Evolutionary conservation across 371 early-diverging fungal genomes (phyloP).

Genomic region (Apophysomyces sp.): DNA sequence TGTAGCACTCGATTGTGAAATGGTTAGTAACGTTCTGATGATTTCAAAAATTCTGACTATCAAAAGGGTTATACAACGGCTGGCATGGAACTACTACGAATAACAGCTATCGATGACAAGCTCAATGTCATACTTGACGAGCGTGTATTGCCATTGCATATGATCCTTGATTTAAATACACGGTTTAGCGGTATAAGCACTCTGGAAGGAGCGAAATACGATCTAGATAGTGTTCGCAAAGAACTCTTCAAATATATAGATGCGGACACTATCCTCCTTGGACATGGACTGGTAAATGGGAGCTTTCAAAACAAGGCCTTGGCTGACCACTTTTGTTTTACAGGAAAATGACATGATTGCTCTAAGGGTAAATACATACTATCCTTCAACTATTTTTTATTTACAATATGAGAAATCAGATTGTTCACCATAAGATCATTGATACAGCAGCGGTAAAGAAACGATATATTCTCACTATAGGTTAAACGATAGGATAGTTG

Average conservation of each 20-base stretch:
- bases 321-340: background rate
- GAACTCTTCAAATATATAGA: slow-evolving; percentile 43
- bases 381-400: background rate
- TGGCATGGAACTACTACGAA: slow-evolving; percentile 58
- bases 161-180: slow-evolving; percentile 55
- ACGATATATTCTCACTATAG: background rate
- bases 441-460: slow-evolving; percentile 47
- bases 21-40: slow-evolving; percentile 24
- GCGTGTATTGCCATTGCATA: slow-evolving; percentile 47
- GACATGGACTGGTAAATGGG: slow-evolving; percentile 44
- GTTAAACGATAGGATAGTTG: slow-evolving; percentile 14
- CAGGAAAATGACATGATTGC: slow-evolving; percentile 52
- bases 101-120: slow-evolving; percentile 50
- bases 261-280: slow-evolving; percentile 38
- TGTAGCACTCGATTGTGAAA: slow-evolving; percentile 50
- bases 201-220: slow-evolving; percentile 41
- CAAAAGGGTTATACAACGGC: slow-evolving; percentile 42
- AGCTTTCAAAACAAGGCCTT: background rate
- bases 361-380: slow-evolving; percentile 21
- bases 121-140: slow-evolving; percentile 52
- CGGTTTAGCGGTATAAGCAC: slow-evolving; percentile 60
- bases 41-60: background rate
- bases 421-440: slow-evolving; percentile 39
- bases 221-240: slow-evolving; percentile 38
- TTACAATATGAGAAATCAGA: background rate